These are phyloP conservation scores for Bipolaris gigantea DNA, from an alignment of 2,329 filamentous ascomycete species.

Conservation along the genomic window DNA sequence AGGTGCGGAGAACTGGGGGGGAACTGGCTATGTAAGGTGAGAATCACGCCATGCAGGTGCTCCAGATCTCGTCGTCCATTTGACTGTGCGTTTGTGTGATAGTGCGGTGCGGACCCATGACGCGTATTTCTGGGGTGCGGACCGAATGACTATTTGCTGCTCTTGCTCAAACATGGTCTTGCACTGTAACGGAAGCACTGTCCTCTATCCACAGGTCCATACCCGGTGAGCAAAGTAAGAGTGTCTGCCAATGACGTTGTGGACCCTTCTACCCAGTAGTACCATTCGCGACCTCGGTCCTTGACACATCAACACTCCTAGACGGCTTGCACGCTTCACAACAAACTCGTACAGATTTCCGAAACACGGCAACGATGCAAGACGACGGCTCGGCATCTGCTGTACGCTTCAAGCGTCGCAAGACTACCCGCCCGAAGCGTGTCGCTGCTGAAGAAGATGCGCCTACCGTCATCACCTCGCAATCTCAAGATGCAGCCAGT, in stretches of 20 bases:
- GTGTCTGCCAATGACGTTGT: slow-evolving; percentile 4
- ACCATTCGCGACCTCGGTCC: slow-evolving; percentile 6
- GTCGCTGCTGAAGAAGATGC: slow-evolving; percentile 19
- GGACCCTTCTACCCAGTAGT: neutral
- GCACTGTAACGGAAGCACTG: neutral
- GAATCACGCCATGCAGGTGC: slow-evolving; percentile 30
- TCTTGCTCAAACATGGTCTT: neutral
- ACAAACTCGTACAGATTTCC: slow-evolving; percentile 5
- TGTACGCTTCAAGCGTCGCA: slow-evolving; percentile 40
- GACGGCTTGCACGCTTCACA: neutral
- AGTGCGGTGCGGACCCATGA: neutral
- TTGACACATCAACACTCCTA: neutral
- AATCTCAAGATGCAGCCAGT: slow-evolving; percentile 13
- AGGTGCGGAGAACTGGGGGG: neutral
- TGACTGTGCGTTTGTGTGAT: slow-evolving; percentile 1
- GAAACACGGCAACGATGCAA: slow-evolving; percentile 20
- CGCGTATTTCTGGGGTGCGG: neutral
- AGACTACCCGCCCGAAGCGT: slow-evolving; percentile 31
- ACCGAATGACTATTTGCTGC: neutral
- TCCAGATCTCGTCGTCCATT: slow-evolving; percentile 1
- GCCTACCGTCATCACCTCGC: neutral
- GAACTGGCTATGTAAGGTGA: slow-evolving; percentile 23
- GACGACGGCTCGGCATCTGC: slow-evolving; percentile 16
- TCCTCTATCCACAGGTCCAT: neutral
- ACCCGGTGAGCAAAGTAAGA: neutral